A percentile compares a stretch with the other conserved stretches of the same genome.
Evolutionary conservation across 768 basidiomycete genomes (phyloP).

Genomic region (Psilocybe cyanescens): DNA sequence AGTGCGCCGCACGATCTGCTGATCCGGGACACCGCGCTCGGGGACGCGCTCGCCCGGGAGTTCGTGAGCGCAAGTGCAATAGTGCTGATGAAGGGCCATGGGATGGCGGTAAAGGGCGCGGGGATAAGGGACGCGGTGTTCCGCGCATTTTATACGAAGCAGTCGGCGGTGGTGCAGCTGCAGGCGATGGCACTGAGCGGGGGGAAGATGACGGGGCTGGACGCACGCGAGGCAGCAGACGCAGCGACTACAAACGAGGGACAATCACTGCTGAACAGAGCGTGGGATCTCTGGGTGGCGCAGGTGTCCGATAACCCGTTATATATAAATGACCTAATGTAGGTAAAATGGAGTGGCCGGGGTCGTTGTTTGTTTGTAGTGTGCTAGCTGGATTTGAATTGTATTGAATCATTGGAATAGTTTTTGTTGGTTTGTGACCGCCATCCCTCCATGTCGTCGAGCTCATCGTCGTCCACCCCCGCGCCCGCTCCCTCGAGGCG

Average conservation of each 20-base stretch:
- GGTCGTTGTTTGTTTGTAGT: neutral
- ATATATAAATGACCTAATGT: constrained; percentile 23
- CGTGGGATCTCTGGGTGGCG: constrained; percentile 22
- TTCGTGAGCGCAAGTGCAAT: constrained; percentile 11
- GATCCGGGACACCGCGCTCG: constrained; percentile 21
- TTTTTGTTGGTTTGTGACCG: no score
- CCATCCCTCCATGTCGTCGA: neutral
- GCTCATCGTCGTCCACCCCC: neutral
- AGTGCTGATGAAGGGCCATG: constrained; percentile 18
- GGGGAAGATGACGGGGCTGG: constrained; percentile 10
- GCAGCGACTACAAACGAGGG: constrained; percentile 23
- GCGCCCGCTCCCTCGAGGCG: neutral
- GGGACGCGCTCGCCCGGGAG: constrained; percentile 19
- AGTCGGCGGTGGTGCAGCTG: constrained; percentile 22
- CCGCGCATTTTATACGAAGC: constrained; percentile 21
- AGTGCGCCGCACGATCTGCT: constrained; percentile 23
- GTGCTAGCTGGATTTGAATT: neutral
- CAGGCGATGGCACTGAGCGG: constrained; percentile 18
- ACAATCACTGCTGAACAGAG: constrained; percentile 18
- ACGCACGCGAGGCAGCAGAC: constrained; percentile 21
- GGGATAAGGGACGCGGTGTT: constrained; percentile 20
- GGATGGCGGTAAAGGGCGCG: constrained; percentile 24
- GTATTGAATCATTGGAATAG: no score
- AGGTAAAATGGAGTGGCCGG: neutral
- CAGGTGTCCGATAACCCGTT: constrained; percentile 17